Evolutionary conservation across 805 yeast species (phyloP).

Genomic region (Brettanomyces nanus): DNA sequence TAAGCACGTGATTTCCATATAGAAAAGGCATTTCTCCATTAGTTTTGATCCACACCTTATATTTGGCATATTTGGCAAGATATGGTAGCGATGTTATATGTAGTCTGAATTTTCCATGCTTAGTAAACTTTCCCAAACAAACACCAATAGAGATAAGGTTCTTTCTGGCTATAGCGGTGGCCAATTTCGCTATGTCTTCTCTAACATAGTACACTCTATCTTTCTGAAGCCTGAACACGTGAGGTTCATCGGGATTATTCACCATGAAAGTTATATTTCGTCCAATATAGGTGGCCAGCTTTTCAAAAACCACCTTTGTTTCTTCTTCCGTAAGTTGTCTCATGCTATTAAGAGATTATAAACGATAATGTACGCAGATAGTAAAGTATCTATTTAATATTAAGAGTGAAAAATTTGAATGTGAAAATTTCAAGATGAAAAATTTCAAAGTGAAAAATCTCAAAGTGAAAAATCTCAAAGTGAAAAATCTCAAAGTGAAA

Average conservation of each 20-base stretch:
- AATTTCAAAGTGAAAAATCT: not conserved
- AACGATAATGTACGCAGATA: not conserved
- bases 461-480: no score
- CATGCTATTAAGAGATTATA: no score
- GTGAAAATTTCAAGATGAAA: no score
- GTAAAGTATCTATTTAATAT: not conserved
- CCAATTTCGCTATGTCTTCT: constrained; percentile 73
- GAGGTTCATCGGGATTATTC: constrained; percentile 80
- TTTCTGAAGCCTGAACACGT: constrained; percentile 91
- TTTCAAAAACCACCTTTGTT: constrained; percentile 91
- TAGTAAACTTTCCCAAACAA: constrained; percentile 94
- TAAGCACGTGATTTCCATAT: constrained; percentile 92
- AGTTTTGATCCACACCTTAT: constrained; percentile 91
- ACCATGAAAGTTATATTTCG: constrained; percentile 83
- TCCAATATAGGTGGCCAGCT: constrained; percentile 94
- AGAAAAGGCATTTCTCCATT: constrained; percentile 98
- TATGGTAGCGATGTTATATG: constrained; percentile 88
- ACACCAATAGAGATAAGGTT: constrained; percentile 89
- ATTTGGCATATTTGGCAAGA: constrained; percentile 80
- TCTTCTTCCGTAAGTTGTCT: constrained; percentile 96
- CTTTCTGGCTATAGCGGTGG: constrained; percentile 84
- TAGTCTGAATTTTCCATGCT: constrained; percentile 91
- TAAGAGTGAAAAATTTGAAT: not conserved
- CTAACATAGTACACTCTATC: constrained; percentile 93
- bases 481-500: no score